A percentile compares a stretch with the other conserved stretches of the same genome.
Conservation (phyloP, 352 stramenopile genomes). For the Pythium coloratum region DNA sequence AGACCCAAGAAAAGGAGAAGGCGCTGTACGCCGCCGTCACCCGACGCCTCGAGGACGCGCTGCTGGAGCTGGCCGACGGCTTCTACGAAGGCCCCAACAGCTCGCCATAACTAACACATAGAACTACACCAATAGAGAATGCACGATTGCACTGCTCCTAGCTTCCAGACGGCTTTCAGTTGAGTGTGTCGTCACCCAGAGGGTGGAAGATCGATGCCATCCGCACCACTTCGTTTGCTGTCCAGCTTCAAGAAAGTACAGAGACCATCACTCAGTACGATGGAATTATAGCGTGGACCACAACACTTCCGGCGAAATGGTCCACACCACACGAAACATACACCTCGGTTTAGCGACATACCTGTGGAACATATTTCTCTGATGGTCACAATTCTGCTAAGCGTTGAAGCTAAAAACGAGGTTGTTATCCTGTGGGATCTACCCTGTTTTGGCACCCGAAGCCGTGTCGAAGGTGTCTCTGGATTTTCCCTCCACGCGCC, state of each 20-base stretch:
- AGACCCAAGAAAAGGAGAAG: constrained; percentile 66
- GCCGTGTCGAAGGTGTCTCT: neutral
- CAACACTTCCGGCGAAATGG: neutral
- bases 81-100: constrained; percentile 25
- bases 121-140: neutral
- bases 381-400: too few species aligned
- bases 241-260: neutral
- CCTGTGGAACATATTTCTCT: too few species aligned
- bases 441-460: neutral
- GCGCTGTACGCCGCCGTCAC: constrained; percentile 85
- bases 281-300: constrained; percentile 6
- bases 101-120: constrained; percentile 4
- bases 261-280: neutral
- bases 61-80: constrained; percentile 59
- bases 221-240: neutral
- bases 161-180: too few species aligned
- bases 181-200: too few species aligned
- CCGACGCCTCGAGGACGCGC: constrained; percentile 75
- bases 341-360: neutral
- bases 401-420: neutral
- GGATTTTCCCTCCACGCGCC: constrained; percentile 6
- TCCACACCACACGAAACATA: neutral
- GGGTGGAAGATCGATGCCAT: too few species aligned
- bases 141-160: neutral
- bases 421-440: neutral